These are phyloP conservation scores for Leccinum truebloodii DNA, from an alignment of 768 basidiomycete species.

Conservation along the genomic window DNA sequence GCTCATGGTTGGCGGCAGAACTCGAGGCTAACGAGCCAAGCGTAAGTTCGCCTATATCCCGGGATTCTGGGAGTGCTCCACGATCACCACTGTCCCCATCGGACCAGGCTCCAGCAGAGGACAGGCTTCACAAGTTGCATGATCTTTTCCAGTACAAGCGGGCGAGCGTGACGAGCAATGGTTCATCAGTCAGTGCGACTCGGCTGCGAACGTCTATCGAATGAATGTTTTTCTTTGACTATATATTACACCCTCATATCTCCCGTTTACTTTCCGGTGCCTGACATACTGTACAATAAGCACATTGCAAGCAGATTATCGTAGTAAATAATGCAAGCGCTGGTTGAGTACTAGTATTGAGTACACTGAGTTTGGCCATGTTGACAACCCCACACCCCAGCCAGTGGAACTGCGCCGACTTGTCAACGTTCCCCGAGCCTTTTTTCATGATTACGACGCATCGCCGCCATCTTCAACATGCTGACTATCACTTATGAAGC, in stretches of 20 bases:
- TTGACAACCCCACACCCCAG: conserved; percentile 18
- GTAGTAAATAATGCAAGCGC: conserved; percentile 23
- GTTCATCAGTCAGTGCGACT: conserved; percentile 33
- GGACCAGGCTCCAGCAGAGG: conserved; percentile 46
- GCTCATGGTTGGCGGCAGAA: conserved; percentile 40
- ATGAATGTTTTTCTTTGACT: conserved; percentile 17
- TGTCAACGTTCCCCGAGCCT: background rate
- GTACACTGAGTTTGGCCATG: conserved; percentile 27
- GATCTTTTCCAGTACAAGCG: conserved; percentile 79
- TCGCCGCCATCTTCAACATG: conserved; percentile 18
- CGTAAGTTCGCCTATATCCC: conserved; percentile 32
- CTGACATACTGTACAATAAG: conserved; percentile 34
- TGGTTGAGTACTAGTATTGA: background rate
- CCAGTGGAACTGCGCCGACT: background rate
- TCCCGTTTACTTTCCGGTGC: conserved; percentile 17
- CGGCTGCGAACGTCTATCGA: conserved; percentile 20
- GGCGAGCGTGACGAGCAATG: conserved; percentile 57
- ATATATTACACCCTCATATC: conserved; percentile 22
- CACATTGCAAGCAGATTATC: conserved; percentile 24
- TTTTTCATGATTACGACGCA: conserved; percentile 16
- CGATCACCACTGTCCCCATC: conserved; percentile 35
- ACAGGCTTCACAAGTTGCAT: conserved; percentile 73
- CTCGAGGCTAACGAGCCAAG: conserved; percentile 59
- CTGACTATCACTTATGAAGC: conserved; percentile 57
- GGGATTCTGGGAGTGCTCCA: conserved; percentile 32